phyloP scores from a whole-genome alignment of 208 protist species.

The Lotmaria passim region DNA sequence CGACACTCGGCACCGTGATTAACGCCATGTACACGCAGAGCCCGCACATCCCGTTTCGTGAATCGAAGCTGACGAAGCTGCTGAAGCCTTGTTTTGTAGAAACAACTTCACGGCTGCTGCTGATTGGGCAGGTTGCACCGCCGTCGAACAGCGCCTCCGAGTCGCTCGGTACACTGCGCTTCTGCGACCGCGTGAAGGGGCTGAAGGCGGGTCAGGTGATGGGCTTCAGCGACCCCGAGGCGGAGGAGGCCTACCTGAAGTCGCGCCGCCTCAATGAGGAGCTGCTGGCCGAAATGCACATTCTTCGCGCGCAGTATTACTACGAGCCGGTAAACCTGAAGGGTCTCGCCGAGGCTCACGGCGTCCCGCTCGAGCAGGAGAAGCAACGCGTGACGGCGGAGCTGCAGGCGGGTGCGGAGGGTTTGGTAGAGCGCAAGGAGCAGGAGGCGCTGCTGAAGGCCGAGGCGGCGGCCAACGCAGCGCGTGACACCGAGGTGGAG shows the following conservation, averaged over 20 bases:
- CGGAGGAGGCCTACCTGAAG: conserved; percentile 65
- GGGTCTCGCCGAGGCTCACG: conserved; percentile 42
- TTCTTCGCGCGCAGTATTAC: conserved; percentile 61
- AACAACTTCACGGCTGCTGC: conserved; percentile 61
- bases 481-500: conserved; percentile 60
- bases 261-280: conserved; percentile 65
- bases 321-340: conserved; percentile 50
- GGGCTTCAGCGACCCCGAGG: conserved; percentile 57
- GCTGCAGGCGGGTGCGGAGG: conserved; percentile 37
- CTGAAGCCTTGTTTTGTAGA: conserved; percentile 85
- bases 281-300: conserved; percentile 80
- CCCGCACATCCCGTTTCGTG: conserved; percentile 87
- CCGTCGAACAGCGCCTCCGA: conserved; percentile 62
- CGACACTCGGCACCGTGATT: conserved; percentile 84
- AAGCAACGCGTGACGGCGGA: conserved; percentile 33
- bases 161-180: conserved; percentile 83
- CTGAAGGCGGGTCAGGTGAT: conserved; percentile 69
- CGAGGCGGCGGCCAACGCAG: conserved; percentile 34
- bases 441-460: conserved; percentile 44
- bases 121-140: conserved; percentile 88
- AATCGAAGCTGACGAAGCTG: conserved; percentile 94
- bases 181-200: conserved; percentile 90
- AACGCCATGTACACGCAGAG: conserved; percentile 84
- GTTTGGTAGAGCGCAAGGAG: conserved; percentile 53
- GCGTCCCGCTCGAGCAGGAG: conserved; percentile 39